A percentile compares a stretch with the other conserved stretches of the same genome.
phyloP scores from a whole-genome alignment of 2,329 filamentous ascomycete genomes.

The Ascochyta rabiei region DNA sequence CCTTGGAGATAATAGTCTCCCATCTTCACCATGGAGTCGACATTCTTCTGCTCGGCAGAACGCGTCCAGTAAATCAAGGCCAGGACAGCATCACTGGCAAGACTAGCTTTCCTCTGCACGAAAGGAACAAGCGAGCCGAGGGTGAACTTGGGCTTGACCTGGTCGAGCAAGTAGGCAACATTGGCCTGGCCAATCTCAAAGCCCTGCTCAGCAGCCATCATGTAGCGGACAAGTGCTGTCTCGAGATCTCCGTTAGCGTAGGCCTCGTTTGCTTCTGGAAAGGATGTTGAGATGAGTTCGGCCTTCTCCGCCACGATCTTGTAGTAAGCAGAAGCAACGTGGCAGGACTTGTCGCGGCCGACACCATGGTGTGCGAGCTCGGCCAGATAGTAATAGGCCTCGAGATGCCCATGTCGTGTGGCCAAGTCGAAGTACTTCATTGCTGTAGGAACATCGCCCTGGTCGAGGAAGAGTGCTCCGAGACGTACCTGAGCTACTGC shows the following conservation, averaged over 20 bases:
- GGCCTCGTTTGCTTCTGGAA: slow-evolving; percentile 81
- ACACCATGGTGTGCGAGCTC: slow-evolving; percentile 84
- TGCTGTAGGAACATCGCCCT: slow-evolving; percentile 80
- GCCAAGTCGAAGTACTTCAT: slow-evolving; percentile 88
- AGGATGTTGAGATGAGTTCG: slow-evolving; percentile 81
- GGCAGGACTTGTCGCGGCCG: slow-evolving; percentile 79
- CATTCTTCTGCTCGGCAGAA: slow-evolving; percentile 89
- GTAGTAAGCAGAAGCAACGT: slow-evolving; percentile 79
- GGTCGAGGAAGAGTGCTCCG: slow-evolving; percentile 83
- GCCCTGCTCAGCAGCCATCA: slow-evolving; percentile 90
- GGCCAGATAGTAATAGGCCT: slow-evolving; percentile 90
- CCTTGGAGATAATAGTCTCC: slow-evolving; percentile 94
- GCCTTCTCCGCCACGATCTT: slow-evolving; percentile 90
- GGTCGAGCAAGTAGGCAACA: slow-evolving; percentile 84
- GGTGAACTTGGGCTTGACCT: slow-evolving; percentile 58
- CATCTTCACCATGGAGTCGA: slow-evolving; percentile 96
- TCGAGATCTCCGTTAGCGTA: slow-evolving; percentile 81
- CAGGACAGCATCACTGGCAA: slow-evolving; percentile 66
- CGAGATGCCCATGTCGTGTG: slow-evolving; percentile 79
- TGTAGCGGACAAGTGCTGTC: slow-evolving; percentile 77
- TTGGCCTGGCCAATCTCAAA: slow-evolving; percentile 91
- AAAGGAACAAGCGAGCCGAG: slow-evolving; percentile 60
- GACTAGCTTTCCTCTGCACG: slow-evolving; percentile 49
- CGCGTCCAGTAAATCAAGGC: slow-evolving; percentile 94
- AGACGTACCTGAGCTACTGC: slow-evolving; percentile 81